Conservation (phyloP, 208 protist species). For the Leishmania braziliensis region DNA sequence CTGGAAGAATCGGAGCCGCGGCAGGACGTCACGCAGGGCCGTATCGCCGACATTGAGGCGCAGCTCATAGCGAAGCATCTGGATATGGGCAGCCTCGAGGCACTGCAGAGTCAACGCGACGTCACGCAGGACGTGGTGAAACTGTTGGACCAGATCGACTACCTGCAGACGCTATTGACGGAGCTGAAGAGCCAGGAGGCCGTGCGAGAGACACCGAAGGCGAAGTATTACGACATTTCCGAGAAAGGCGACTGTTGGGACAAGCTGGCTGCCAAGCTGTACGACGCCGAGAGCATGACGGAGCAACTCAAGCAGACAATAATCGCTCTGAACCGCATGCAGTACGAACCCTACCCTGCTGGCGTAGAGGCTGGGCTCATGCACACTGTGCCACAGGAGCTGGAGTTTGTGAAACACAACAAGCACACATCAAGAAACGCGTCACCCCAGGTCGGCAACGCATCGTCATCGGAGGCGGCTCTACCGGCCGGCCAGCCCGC, state of each 20-base stretch:
- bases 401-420: conserved; percentile 80
- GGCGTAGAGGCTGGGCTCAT: conserved; percentile 71
- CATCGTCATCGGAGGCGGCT: conserved; percentile 3
- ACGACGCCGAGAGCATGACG: conserved; percentile 68
- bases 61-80: conserved; percentile 46
- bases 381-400: conserved; percentile 75
- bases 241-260: conserved; percentile 76
- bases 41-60: conserved; percentile 68
- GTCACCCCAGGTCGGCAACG: conserved; percentile 30
- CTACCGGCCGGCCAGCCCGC: neutral
- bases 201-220: conserved; percentile 3
- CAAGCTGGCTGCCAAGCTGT: conserved; percentile 68
- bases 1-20: conserved; percentile 21
- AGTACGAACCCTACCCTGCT: conserved; percentile 84
- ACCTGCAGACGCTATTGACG: conserved; percentile 57
- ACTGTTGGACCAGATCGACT: conserved; percentile 71
- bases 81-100: conserved; percentile 68
- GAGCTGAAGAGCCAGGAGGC: conserved; percentile 41
- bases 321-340: conserved; percentile 78
- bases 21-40: conserved; percentile 27
- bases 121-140: conserved; percentile 78
- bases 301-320: conserved; percentile 73
- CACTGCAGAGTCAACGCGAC: conserved; percentile 66
- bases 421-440: conserved; percentile 53
- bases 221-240: conserved; percentile 30